A percentile compares a stretch with the other conserved stretches of the same genome.
phyloP scores from a whole-genome alignment of 441 rosid species.

The Arabidopsis lyrata region DNA sequence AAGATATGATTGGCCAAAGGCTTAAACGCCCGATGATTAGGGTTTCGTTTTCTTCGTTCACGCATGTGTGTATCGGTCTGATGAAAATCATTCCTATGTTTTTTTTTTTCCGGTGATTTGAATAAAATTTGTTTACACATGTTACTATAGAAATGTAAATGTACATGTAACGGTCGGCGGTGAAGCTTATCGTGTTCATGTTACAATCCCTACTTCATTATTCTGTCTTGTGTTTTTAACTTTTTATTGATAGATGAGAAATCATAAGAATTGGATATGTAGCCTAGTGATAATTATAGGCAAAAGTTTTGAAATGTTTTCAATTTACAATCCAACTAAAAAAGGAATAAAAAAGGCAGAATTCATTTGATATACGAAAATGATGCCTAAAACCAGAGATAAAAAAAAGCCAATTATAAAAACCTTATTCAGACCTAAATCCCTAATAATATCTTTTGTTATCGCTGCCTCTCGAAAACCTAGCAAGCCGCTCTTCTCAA shows the following conservation, averaged over 20 bases:
- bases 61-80: neutral
- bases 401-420: neutral
- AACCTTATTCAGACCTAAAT: neutral
- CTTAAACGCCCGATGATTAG: neutral
- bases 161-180: neutral
- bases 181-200: neutral
- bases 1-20: constrained; percentile 24
- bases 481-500: neutral
- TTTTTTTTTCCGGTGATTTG: neutral
- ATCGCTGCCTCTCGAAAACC: neutral
- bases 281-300: neutral
- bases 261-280: neutral
- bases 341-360: neutral
- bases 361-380: too few relatives aligned
- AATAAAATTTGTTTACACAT: neutral
- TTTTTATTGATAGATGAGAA: neutral
- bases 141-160: neutral
- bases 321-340: neutral
- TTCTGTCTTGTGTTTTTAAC: too few relatives aligned
- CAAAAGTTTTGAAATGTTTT: neutral
- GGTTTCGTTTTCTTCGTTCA: neutral
- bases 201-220: neutral
- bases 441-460: neutral
- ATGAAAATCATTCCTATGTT: neutral
- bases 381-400: too few relatives aligned